These are phyloP conservation scores for Asterochloris sp. DNA, from an alignment of 139 green algal genomes.

Conservation along the genomic window DNA sequence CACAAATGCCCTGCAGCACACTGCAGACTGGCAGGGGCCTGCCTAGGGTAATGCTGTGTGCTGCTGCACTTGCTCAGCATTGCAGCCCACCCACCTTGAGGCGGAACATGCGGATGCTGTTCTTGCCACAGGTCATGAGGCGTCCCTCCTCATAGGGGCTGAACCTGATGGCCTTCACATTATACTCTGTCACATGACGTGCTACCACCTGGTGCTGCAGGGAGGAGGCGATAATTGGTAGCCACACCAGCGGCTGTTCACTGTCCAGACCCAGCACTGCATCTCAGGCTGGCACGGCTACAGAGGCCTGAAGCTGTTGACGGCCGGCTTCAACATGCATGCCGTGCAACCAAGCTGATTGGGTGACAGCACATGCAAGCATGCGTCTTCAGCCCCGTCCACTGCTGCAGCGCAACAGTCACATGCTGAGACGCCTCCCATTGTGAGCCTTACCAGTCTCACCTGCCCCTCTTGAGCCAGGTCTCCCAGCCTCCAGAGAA, in stretches of 20 bases:
- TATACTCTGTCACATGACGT: conserved; percentile 53
- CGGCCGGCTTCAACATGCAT: not conserved
- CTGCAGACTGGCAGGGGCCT: not conserved
- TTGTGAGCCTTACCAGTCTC: not conserved
- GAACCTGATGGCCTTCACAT: conserved; percentile 64
- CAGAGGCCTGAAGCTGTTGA: not conserved
- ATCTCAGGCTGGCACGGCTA: too few relatives aligned
- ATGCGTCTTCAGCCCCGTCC: not conserved
- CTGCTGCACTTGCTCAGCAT: not conserved
- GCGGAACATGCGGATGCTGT: conserved; percentile 74
- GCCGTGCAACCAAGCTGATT: not conserved
- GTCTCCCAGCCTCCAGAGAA: conserved; percentile 66
- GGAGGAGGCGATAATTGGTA: too few relatives aligned
- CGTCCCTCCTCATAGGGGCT: conserved; percentile 62
- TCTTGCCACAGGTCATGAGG: conserved; percentile 65
- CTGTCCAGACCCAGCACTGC: too few relatives aligned
- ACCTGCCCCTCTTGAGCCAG: conserved; percentile 26
- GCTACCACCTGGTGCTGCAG: conserved; percentile 39
- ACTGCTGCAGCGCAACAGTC: not conserved
- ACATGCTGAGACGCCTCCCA: not conserved
- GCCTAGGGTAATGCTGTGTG: not conserved
- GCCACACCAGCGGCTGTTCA: too few relatives aligned
- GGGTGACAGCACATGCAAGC: not conserved
- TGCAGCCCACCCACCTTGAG: conserved; percentile 38
- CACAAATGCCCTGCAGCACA: not conserved